Conservation (phyloP, 257 asterid species). For the Coffea canephora region DNA sequence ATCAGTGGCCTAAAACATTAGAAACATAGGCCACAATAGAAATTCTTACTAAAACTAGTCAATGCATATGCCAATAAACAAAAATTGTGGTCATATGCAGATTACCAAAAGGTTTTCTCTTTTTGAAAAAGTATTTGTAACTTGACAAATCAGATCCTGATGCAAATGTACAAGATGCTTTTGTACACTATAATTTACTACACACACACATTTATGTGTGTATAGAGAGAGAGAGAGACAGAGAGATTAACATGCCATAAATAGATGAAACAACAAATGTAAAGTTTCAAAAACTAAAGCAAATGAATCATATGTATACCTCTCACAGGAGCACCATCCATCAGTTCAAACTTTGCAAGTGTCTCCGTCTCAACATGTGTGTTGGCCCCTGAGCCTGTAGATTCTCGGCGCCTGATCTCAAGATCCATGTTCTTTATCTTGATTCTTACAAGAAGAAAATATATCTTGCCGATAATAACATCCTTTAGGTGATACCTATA, state of each 20-base stretch:
- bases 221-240: too few species aligned
- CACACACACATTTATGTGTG: too few species aligned
- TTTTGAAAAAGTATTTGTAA: background rate
- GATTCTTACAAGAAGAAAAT: constrained; percentile 93
- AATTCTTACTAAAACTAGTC: background rate
- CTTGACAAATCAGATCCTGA: background rate
- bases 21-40: background rate
- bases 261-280: too few species aligned
- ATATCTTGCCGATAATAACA: constrained; percentile 88
- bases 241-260: too few species aligned
- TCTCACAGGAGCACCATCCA: constrained; percentile 99
- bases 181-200: background rate
- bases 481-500: constrained; percentile 97
- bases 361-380: constrained; percentile 99
- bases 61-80: background rate
- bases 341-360: constrained; percentile 94
- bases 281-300: background rate
- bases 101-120: background rate
- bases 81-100: background rate
- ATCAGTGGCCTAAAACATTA: background rate
- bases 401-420: constrained; percentile 92
- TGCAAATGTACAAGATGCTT: background rate
- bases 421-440: constrained; percentile 98
- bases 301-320: constrained; percentile 38
- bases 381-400: constrained; percentile 92